Conservation (phyloP, 2,329 filamentous ascomycete species). For the Aspergillus clavatus region DNA sequence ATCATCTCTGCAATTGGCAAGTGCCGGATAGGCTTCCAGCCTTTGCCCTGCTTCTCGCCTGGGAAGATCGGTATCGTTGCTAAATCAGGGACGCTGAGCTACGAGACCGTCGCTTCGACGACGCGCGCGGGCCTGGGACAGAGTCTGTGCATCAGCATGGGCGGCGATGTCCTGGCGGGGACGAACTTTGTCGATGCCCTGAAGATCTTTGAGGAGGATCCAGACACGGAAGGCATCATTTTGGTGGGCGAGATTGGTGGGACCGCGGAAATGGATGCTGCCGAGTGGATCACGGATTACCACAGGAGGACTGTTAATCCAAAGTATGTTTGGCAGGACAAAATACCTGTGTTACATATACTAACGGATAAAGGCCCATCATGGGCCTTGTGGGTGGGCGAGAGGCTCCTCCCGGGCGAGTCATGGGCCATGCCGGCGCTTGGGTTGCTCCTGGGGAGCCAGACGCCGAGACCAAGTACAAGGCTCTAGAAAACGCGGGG, state of each 20-base stretch:
- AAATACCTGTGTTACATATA: constrained; percentile 12
- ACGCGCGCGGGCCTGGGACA: constrained; percentile 71
- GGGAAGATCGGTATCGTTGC: constrained; percentile 70
- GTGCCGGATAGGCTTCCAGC: constrained; percentile 72
- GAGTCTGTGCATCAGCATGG: constrained; percentile 71
- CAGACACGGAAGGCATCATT: constrained; percentile 66
- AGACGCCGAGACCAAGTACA: constrained; percentile 60
- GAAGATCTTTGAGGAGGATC: constrained; percentile 60
- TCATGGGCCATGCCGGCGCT: constrained; percentile 78
- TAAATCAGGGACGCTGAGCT: constrained; percentile 76
- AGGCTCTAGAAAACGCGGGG: constrained; percentile 60
- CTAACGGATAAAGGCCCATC: constrained; percentile 54
- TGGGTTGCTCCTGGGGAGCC: constrained; percentile 65
- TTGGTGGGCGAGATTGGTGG: constrained; percentile 70
- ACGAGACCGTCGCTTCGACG: constrained; percentile 71
- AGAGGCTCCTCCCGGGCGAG: constrained; percentile 56
- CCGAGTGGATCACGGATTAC: constrained; percentile 68
- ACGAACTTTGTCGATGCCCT: constrained; percentile 70
- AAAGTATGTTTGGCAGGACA: constrained; percentile 55
- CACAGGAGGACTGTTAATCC: constrained; percentile 52
- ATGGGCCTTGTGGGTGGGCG: constrained; percentile 66
- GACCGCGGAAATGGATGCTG: constrained; percentile 64
- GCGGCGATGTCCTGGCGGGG: constrained; percentile 68
- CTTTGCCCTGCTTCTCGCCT: constrained; percentile 64
- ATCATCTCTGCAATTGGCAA: constrained; percentile 69